Evolutionary conservation across 169 alveolate species (phyloP).

Genomic region (Plasmodium gaboni): DNA sequence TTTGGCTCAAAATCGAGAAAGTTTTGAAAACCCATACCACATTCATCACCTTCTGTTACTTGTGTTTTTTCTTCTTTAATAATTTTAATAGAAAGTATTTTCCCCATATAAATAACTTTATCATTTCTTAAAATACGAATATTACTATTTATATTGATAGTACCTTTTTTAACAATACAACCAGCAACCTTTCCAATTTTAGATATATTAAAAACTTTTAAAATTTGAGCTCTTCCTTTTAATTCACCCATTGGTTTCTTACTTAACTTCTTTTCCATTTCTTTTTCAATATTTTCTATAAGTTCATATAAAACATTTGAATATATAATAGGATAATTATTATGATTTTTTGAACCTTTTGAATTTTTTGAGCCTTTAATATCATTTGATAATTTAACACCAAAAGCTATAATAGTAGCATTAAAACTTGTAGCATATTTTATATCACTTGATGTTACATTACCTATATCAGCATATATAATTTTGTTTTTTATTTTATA

Average conservation of each 20-base stretch:
- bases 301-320: conserved; percentile 57
- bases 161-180: conserved; percentile 42
- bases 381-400: conserved; percentile 41
- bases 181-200: conserved; percentile 72
- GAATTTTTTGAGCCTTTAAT: background rate
- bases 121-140: conserved; percentile 42
- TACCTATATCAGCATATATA: conserved; percentile 56
- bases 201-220: conserved; percentile 44
- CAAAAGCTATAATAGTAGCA: conserved; percentile 52
- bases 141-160: conserved; percentile 40
- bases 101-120: conserved; percentile 36
- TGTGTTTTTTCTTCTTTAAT: conserved; percentile 46
- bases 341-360: background rate
- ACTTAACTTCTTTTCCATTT: conserved; percentile 54
- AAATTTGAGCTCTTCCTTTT: conserved; percentile 39
- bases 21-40: conserved; percentile 65
- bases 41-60: conserved; percentile 44
- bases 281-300: conserved; percentile 6
- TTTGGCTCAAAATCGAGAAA: conserved; percentile 28
- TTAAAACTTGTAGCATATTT: conserved; percentile 46
- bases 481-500: conserved; percentile 43
- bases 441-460: conserved; percentile 56
- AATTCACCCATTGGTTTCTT: conserved; percentile 40
- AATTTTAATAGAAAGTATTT: conserved; percentile 50
- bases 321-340: conserved; percentile 2